phyloP scores from a whole-genome alignment of 176 grass and related monocot species.

The Aechmea fasciata region DNA sequence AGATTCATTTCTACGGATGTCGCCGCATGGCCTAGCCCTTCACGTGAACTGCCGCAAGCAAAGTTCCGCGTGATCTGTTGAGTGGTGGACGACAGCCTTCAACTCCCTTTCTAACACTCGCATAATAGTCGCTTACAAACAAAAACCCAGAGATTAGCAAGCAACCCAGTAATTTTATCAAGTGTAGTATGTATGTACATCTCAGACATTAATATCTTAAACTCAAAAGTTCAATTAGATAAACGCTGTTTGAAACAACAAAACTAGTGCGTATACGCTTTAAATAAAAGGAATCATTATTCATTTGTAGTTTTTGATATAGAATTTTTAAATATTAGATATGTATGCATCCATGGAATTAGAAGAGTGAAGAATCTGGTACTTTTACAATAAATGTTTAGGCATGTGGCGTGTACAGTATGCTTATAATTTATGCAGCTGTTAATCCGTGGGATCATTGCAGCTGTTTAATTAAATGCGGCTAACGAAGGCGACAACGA shows the following conservation, averaged over 20 bases:
- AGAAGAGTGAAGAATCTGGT: too few relatives aligned
- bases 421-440: too few relatives aligned
- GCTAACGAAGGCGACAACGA: background rate
- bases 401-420: too few relatives aligned
- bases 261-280: too few relatives aligned
- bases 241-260: background rate
- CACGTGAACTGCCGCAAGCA: background rate
- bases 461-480: background rate
- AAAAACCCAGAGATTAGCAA: background rate
- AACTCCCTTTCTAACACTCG: background rate
- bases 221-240: background rate
- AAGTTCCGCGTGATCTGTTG: background rate
- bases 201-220: too few relatives aligned
- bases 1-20: background rate
- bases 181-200: too few relatives aligned
- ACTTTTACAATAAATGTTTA: too few relatives aligned
- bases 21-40: background rate
- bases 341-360: too few relatives aligned
- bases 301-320: too few relatives aligned
- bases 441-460: background rate
- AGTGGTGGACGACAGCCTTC: background rate
- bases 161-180: background rate
- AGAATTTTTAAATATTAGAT: too few relatives aligned
- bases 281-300: too few relatives aligned
- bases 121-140: background rate